phyloP scores from a whole-genome alignment of 768 basidiomycete species.

The Boletus patriciae region DNA sequence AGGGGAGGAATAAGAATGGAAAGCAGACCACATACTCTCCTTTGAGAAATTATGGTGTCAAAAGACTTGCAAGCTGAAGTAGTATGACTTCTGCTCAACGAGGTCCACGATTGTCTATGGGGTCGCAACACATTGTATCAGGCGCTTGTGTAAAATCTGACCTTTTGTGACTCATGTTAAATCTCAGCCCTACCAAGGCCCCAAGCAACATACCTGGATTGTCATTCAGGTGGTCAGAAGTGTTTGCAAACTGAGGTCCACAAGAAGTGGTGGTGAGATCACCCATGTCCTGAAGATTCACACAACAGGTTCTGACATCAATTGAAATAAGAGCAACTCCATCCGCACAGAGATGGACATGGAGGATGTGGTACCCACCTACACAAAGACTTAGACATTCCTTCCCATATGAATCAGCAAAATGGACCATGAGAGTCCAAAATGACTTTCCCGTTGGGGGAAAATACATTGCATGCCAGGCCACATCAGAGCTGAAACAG shows the following conservation, averaged over 20 bases:
- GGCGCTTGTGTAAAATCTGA: neutral
- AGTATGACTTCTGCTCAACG: conserved; percentile 78
- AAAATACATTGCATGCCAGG: conserved; percentile 56
- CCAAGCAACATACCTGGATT: conserved; percentile 60
- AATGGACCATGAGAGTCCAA: conserved; percentile 56
- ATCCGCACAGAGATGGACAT: conserved; percentile 70
- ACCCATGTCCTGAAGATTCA: conserved; percentile 79
- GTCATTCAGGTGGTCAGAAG: conserved; percentile 68
- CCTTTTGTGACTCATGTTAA: conserved; percentile 50
- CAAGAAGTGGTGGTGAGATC: conserved; percentile 74
- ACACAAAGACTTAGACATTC: conserved; percentile 5
- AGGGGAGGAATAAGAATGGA: neutral
- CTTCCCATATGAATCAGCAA: neutral
- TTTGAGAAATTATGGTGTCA: conserved; percentile 63
- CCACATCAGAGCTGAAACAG: conserved; percentile 54
- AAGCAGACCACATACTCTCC: conserved; percentile 49
- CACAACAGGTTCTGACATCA: conserved; percentile 74
- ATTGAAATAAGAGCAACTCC: conserved; percentile 76
- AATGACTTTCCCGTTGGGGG: conserved; percentile 56
- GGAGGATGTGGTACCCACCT: conserved; percentile 62
- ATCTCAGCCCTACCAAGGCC: conserved; percentile 57
- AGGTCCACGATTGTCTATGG: conserved; percentile 79
- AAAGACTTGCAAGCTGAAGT: conserved; percentile 78
- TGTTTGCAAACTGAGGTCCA: conserved; percentile 58
- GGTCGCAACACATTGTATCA: neutral